Evolutionary conservation across 495 filamentous ascomycete genomes (phyloP).

Genomic region (Amphirosellinia nigrospora): DNA sequence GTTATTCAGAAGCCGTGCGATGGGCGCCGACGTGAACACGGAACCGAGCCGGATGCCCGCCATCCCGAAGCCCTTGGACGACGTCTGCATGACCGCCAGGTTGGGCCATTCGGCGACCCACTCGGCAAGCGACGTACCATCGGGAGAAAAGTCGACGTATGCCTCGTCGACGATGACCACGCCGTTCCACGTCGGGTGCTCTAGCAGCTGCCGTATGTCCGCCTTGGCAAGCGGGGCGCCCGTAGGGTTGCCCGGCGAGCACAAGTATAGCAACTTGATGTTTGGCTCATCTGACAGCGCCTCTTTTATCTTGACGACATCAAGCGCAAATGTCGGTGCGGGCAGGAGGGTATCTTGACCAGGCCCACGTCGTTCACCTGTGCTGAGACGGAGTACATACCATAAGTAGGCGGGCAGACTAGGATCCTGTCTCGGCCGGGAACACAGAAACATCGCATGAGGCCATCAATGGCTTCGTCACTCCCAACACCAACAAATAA

Average conservation of each 20-base stretch:
- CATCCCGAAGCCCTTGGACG: conserved; percentile 94
- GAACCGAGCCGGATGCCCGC: conserved; percentile 85
- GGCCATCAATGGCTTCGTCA: conserved; percentile 94
- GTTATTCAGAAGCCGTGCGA: conserved; percentile 78
- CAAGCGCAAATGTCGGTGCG: conserved; percentile 69
- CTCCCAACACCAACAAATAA: conserved; percentile 94
- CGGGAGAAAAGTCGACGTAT: conserved; percentile 91
- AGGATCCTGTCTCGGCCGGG: conserved; percentile 89
- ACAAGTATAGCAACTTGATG: conserved; percentile 91
- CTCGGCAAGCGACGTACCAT: conserved; percentile 82
- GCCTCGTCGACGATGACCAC: conserved; percentile 94
- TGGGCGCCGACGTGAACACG: conserved; percentile 63
- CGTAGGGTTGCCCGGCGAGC: conserved; percentile 94
- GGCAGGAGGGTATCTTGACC: conserved; percentile 79
- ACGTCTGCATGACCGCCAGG: conserved; percentile 95
- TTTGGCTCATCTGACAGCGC: conserved; percentile 62
- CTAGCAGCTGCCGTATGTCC: conserved; percentile 75
- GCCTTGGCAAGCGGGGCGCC: conserved; percentile 75
- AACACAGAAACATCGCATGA: conserved; percentile 88
- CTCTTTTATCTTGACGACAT: conserved; percentile 70
- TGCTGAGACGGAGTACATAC: conserved; percentile 95
- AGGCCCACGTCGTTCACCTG: conserved; percentile 89
- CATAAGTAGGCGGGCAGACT: conserved; percentile 94
- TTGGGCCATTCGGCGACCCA: conserved; percentile 96
- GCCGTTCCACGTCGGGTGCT: conserved; percentile 94